Evolutionary conservation across 331 rosid genomes (phyloP).

Genomic region (Quercus lobata): DNA sequence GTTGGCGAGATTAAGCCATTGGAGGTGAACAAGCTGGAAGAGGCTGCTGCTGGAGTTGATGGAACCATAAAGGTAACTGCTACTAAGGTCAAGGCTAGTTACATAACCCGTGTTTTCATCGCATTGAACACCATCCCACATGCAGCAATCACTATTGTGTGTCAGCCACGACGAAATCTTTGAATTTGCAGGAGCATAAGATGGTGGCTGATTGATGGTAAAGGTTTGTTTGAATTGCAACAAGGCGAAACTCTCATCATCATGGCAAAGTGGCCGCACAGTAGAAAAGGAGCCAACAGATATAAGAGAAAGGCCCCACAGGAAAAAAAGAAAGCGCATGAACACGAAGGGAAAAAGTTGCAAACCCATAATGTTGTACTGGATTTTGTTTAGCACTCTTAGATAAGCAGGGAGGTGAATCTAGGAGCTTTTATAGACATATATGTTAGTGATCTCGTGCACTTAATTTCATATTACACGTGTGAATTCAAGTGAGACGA

Average conservation of each 20-base stretch:
- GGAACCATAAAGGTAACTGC: too few relatives aligned
- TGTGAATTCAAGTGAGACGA: too few relatives aligned
- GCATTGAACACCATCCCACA: not conserved
- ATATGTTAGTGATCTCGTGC: too few relatives aligned
- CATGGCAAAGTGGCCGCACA: not conserved
- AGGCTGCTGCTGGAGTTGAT: too few relatives aligned
- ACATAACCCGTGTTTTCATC: too few relatives aligned
- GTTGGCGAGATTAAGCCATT: slow-evolving; percentile 3
- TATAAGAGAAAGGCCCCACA: not conserved
- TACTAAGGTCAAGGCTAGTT: too few relatives aligned
- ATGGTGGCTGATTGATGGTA: not conserved
- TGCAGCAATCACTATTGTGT: slow-evolving; percentile 6
- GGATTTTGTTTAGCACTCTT: too few relatives aligned
- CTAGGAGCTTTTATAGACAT: too few relatives aligned
- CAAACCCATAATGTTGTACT: too few relatives aligned
- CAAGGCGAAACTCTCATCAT: not conserved
- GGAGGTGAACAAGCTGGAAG: slow-evolving; percentile 15
- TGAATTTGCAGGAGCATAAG: not conserved
- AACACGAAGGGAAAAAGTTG: not conserved
- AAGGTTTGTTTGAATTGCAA: not conserved
- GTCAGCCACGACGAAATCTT: not conserved
- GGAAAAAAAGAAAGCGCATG: not conserved
- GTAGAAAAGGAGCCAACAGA: not conserved
- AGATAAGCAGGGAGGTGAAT: too few relatives aligned
- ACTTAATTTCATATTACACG: too few relatives aligned